Evolutionary conservation across 2,329 filamentous ascomycete genomes (phyloP).

Genomic region (Orbilia javanica): DNA sequence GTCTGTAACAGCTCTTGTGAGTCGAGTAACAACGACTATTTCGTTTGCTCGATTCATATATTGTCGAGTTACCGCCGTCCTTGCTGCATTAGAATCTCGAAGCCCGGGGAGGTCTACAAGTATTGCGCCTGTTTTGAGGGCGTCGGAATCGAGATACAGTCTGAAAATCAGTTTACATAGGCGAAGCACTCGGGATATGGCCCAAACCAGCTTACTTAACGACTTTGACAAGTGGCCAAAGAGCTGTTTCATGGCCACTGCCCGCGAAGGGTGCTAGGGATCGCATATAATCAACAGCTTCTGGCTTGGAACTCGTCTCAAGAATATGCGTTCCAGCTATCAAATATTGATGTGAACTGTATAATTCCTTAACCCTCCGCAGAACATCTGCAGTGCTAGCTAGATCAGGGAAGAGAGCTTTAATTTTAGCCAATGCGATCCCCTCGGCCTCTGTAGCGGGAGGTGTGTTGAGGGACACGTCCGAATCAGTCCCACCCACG

Average conservation of each 20-base stretch:
- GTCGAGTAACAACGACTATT: constrained; percentile 25
- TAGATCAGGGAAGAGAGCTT: not conserved
- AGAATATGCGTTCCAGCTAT: not conserved
- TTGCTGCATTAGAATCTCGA: constrained; percentile 6
- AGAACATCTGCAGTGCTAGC: not conserved
- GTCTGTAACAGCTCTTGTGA: constrained; percentile 22
- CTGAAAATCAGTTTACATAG: not conserved
- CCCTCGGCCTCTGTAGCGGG: not conserved
- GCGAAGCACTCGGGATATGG: not conserved
- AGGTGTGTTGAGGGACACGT: not conserved
- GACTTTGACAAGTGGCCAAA: constrained; percentile 19
- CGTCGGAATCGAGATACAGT: constrained; percentile 9
- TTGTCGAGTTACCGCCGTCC: not conserved
- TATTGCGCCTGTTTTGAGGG: constrained; percentile 17
- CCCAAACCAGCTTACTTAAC: not conserved
- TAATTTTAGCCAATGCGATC: constrained; percentile 1
- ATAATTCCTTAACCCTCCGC: not conserved
- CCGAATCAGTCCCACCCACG: not conserved
- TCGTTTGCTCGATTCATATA: constrained; percentile 12
- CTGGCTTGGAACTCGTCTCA: not conserved
- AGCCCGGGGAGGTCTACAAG: constrained; percentile 26
- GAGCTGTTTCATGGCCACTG: not conserved
- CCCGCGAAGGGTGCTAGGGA: not conserved
- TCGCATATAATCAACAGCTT: constrained; percentile 9
- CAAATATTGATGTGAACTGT: not conserved